Percentiles rank a stretch among this genome's conserved stretches.
Evolutionary conservation across 1,284 basidiomycete genomes (phyloP).

Genomic region (Sanghuangporus baumii): DNA sequence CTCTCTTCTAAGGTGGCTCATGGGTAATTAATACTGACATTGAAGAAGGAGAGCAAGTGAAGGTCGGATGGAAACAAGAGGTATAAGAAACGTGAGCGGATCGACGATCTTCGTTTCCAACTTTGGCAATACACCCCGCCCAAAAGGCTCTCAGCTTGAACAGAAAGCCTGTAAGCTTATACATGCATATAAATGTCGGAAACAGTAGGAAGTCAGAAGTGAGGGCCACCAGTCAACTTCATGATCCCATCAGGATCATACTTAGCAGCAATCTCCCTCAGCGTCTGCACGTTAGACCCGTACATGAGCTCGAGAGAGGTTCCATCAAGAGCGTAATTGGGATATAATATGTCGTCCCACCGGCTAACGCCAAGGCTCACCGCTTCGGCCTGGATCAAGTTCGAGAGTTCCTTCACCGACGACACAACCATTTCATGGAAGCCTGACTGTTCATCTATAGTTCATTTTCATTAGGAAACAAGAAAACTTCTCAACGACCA

Average conservation of each 20-base stretch:
- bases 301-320: conserved; percentile 18
- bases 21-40: no score
- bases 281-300: conserved; percentile 13
- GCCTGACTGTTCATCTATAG: background rate
- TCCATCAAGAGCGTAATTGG: conserved; percentile 19
- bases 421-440: background rate
- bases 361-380: conserved; percentile 8
- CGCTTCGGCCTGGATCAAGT: conserved; percentile 7
- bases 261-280: conserved; percentile 1
- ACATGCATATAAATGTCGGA: no score
- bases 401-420: background rate
- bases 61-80: no score
- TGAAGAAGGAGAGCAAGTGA: no score
- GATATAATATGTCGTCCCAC: conserved; percentile 18
- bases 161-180: no score
- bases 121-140: no score
- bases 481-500: background rate
- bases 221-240: conserved; percentile 11
- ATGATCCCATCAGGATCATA: conserved; percentile 11
- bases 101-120: no score
- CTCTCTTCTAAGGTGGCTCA: no score
- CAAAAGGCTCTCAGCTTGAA: no score
- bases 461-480: background rate
- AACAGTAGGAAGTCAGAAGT: background rate
- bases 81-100: no score